Conservation (phyloP, 768 basidiomycete species). For the Kwoniella europaea region DNA sequence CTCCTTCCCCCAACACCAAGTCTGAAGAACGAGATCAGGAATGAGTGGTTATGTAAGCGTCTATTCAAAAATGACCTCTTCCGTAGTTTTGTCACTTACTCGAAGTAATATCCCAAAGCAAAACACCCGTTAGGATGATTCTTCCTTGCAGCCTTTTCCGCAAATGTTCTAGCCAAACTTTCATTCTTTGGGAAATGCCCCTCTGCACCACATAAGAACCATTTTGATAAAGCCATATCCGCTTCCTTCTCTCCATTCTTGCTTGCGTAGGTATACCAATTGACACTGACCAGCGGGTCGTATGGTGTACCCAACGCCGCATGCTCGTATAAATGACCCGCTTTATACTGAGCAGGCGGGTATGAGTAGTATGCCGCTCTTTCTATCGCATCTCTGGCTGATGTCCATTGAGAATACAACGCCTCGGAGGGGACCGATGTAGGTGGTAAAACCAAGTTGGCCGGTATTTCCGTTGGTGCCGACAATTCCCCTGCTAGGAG, state of each 20-base stretch:
- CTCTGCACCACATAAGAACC: constrained; percentile 88
- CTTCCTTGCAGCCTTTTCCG: constrained; percentile 72
- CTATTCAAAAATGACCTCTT: background rate
- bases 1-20: constrained; percentile 78
- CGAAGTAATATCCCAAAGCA: constrained; percentile 92
- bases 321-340: constrained; percentile 90
- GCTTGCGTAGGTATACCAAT: constrained; percentile 73
- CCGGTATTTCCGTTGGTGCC: constrained; percentile 66
- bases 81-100: constrained; percentile 56
- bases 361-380: constrained; percentile 83
- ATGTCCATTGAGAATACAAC: constrained; percentile 60
- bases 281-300: constrained; percentile 85
- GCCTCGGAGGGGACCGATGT: constrained; percentile 55
- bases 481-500: constrained; percentile 79
- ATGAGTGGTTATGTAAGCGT: background rate
- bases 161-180: constrained; percentile 80
- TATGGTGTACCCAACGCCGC: constrained; percentile 82
- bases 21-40: constrained; percentile 18
- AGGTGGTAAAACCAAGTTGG: constrained; percentile 64
- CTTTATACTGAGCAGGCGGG: constrained; percentile 82
- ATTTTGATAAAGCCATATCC: constrained; percentile 95
- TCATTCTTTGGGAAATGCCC: constrained; percentile 85
- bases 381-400: constrained; percentile 79
- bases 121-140: constrained; percentile 84
- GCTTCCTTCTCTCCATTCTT: constrained; percentile 89